These are phyloP conservation scores for Haematococcus lacustris DNA, from an alignment of 139 green algal species.

Conservation along the genomic window DNA sequence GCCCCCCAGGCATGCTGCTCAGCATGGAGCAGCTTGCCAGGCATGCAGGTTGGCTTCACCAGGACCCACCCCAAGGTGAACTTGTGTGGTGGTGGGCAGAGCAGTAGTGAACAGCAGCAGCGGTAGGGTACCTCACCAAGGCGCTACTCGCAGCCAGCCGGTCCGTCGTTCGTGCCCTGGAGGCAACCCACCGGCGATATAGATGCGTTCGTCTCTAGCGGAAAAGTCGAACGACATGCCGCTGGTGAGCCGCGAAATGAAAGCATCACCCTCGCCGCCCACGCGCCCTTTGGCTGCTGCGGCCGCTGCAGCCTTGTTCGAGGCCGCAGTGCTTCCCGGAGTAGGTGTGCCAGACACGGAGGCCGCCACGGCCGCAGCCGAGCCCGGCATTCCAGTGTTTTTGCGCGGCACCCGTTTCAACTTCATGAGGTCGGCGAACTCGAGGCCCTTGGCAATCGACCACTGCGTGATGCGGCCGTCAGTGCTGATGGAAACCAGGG, in stretches of 20 bases:
- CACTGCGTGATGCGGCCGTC: constrained; percentile 77
- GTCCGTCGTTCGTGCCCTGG: neutral
- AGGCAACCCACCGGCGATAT: constrained; percentile 36
- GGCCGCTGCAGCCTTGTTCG: constrained; percentile 1
- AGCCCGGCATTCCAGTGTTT: neutral
- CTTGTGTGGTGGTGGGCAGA: neutral
- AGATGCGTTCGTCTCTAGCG: constrained; percentile 54
- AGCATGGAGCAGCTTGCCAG: neutral
- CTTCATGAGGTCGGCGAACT: constrained; percentile 72
- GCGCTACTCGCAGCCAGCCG: neutral
- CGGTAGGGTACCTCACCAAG: too few relatives aligned
- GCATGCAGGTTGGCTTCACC: neutral
- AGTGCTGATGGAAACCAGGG: constrained; percentile 77
- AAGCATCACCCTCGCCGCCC: constrained; percentile 42
- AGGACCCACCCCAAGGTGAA: too few relatives aligned
- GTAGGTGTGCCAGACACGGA: neutral
- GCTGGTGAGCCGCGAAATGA: constrained; percentile 64
- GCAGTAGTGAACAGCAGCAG: neutral
- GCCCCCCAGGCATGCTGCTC: neutral
- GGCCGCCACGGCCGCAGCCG: too few relatives aligned
- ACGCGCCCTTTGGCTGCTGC: neutral
- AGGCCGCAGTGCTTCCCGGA: neutral
- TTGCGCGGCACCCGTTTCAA: constrained; percentile 58
- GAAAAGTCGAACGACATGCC: constrained; percentile 84
- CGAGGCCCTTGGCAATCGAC: constrained; percentile 71